Evolutionary conservation across 2,329 filamentous ascomycete species (phyloP), one percentile per base, ranked within the genome.

Genomic region (Trichophyton rubrum): DNA sequence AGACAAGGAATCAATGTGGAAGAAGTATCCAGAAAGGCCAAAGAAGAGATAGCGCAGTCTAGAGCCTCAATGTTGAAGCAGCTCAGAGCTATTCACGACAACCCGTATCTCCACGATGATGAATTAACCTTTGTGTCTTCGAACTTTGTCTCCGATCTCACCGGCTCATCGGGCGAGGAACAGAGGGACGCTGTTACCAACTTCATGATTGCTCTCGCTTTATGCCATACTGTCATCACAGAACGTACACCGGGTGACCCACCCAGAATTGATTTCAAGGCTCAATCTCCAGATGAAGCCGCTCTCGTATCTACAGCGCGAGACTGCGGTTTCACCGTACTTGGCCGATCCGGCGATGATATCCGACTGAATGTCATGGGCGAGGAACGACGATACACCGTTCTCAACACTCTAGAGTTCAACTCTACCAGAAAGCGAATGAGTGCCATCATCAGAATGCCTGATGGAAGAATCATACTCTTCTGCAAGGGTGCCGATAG

Each of bases 401-500:
- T 99, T 35, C 82, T 99, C 56, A 97, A 96, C 74, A 96, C 88
- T 0, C 86, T 99, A 41, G 93, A 99, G 71, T 99, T 99, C 79
- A 97, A 97, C 72, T 97, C 92, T 0, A 90, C 87, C 49, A 84
- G 93, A 68, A 99, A 99, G 77, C 85, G 93, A 66, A 99, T 99
- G 93, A 97, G 91, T 74, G 89, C 91, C 1, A 96, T 99, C 66
- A 85, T 99, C 58, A 84, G 88, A 61, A 96, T 97, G 90, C 92
- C 93, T 0, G 85, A 97, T 72, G 87, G 88, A 45, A 86, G 82
- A 62, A 96, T 99, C 63, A 80, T 93, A 60, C 80, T 99, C 0
- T 95, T 95, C 75, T 99, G 93, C 79, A 99, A 99, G 76, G 93
- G 93, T 65, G 93, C 93, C 38, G 93, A 99, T 72, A 96, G 90